Evolutionary conservation across 768 basidiomycete genomes (phyloP), one percentile per base, ranked within the genome.

Genomic region (Phylloporus sp.): DNA sequence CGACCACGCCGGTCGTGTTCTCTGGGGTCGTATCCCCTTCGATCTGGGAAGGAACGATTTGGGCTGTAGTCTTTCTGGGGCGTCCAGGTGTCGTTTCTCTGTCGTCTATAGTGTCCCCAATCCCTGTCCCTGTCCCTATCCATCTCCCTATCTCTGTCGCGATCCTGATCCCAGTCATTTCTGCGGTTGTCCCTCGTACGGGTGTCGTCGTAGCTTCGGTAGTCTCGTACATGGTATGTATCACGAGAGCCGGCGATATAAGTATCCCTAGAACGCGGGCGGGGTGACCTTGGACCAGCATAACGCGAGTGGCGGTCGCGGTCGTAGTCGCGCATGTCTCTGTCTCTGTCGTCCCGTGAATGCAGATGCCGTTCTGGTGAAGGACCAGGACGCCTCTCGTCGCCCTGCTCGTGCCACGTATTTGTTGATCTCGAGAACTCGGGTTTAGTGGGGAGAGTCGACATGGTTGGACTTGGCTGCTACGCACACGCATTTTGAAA

Each of bases 391-490:
- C 60, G 59, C 46, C 65, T 50, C 10, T 68, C 63, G n/a, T 68
- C 67, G 38, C 45, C 38, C 13, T 47, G 26, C 6, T 67, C 65
- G 7, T 56, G 50, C 54, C 65, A 41, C 20, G 42, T 48, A 28
- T 5, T 55, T 31, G 59, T 26, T n/a, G 60, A 36, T 38, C 58
- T 66, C 31, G 62, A 45, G 40, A 66, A 54, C 28, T 68, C 67
- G 54, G 67, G 67, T 64, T 66, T 68, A 51, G 62, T 54, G 6
- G 67, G 67, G 45, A 68, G 66, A 53, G 55, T 52, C 32, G 62
- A 62, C 67, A 68, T 68, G 42, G 11, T 23, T 9, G 32, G 43
- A 15, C 20, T 45, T 10, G 4, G 8, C 27, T 8, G 26, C 35
- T 7, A 24, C n/a, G n/a, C n/a, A n/a, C n/a, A n/a, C n/a, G n/a